Evolutionary conservation across 345 rosid species (phyloP), one percentile per base, ranked within the genome.

Genomic region (Moricandia arvensis): DNA sequence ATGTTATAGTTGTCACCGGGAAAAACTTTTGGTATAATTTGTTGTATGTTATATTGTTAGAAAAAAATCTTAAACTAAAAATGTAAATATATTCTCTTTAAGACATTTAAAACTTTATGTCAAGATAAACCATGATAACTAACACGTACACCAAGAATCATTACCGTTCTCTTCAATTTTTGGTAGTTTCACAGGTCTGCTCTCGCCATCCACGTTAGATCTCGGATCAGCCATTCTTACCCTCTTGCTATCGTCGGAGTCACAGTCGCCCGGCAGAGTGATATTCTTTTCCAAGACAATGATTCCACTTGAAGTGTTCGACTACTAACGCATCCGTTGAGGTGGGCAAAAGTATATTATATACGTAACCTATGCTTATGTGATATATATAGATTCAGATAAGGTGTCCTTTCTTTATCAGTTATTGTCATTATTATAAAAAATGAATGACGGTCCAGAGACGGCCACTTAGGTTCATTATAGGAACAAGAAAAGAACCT

Each of bases 121-220:
- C 24, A 9, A 60, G 8, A 1, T 8, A 8, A 30, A 9, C 21
- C 11, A 61, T 60, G 64, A 24, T 31, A 60, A 34, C 10, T 37
- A 63, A 63, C 27, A 63, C 67, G 67, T 63, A 62, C 18, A 21
- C 24, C 24, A 21, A 59, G 47, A 70, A 2, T 7, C 2, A 76
- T 27, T 72, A 78, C 81, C 81, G 8, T 59, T 58, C 0, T 72
- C 49, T 29, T 66, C 38, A 21, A 78, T 18, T 66, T 66, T 78
- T 35, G 17, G 69, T 29, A 72, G 3, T 60, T 78, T 72, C 0
- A 59, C n/a, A 7, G 77, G 69, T 60, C 71, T 60, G 31, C n/a
- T 27, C 47, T 72, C 41, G 37, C 11, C n/a, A 18, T n/a, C 64
- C n/a, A 7, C 57, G 29, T 61, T 35, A 2, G 4, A 30, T 29